Evolutionary conservation across 2,329 filamentous ascomycete genomes (phyloP), one percentile per base, ranked within the genome.

Genomic region (Colletotrichum falcatum): DNA sequence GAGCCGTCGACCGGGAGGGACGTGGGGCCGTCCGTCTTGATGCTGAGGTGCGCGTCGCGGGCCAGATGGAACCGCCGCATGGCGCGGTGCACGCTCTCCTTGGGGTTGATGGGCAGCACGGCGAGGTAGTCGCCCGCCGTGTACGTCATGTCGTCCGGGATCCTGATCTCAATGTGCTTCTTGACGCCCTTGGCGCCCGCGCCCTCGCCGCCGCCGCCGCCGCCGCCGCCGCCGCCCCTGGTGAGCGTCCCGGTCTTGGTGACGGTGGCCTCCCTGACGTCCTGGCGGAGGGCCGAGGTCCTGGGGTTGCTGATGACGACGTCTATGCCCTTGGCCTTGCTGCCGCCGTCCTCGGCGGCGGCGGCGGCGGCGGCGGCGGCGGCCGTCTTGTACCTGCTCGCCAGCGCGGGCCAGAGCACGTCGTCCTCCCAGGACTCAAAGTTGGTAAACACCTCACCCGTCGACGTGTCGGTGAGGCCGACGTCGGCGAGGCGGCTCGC

Each of bases 91-190:
- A 95, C 87, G 9, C 84, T 89, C 46, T 86, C 81, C 63, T 85
- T 84, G 1, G 89, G 89, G 77, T 95, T 95, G 44, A 93, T 81
- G 0, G 93, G 93, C 1, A 94, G 83, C 2, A 94, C 84, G 0
- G 91, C 91, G 0, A 95, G 85, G 77, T 96, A 95, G 76, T 95
- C 93, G 16, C 93, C 93, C 2, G 90, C 87, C 39, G 87, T 86
- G 79, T 95, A 95, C 0, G 84, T 86, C 83, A 89, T 85, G 61
- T 86, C 88, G 0, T 84, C 87, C 0, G 93, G 92, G 1, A 95
- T 83, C 71, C 88, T 87, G 46, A 94, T 89, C 74, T 90, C 89
- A n/a, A 94, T 86, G 72, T 91, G 86, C 30, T 88, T 87, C 83
- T 94, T 94, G 37, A 84, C 84, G 0, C 82, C 84, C 74, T 23